phyloP scores from a whole-genome alignment of 2,329 filamentous ascomycete species.

The Biscogniauxia sp. region DNA sequence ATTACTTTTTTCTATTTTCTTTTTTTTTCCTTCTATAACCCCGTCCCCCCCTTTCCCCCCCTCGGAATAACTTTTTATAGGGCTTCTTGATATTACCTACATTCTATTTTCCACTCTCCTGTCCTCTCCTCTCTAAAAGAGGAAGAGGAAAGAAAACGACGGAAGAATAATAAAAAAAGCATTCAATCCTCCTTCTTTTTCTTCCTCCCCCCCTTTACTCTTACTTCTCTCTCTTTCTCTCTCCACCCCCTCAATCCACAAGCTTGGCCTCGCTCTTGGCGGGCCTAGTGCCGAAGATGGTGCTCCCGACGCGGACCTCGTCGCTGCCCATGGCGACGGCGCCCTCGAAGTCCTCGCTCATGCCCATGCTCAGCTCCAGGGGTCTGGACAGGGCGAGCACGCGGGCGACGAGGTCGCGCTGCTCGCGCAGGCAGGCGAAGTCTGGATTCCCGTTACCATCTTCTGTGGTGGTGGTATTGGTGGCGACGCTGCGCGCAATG shows the following conservation, averaged over 20 bases:
- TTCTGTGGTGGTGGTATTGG: too few species aligned
- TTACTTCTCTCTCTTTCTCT: background rate
- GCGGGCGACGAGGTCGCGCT: conserved; percentile 66
- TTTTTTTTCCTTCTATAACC: background rate
- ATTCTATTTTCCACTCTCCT: too few species aligned
- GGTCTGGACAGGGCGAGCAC: conserved; percentile 57
- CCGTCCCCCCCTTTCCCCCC: too few species aligned
- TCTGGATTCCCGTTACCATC: conserved; percentile 96
- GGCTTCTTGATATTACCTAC: too few species aligned
- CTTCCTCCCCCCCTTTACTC: background rate
- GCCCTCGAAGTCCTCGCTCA: conserved; percentile 94
- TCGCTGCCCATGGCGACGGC: conserved; percentile 80
- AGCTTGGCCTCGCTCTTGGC: conserved; percentile 76
- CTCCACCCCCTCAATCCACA: conserved; percentile 22
- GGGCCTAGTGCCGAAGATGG: conserved; percentile 85
- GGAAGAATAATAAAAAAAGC: too few species aligned
- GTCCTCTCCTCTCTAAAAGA: too few species aligned
- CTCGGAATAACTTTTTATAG: too few species aligned
- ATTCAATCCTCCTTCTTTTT: background rate
- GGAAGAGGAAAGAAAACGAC: background rate
- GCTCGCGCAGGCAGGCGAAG: conserved; percentile 67
- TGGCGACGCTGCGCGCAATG: conserved; percentile 77
- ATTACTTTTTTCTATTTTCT: too few species aligned
- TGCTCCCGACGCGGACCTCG: conserved; percentile 90
- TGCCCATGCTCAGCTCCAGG: conserved; percentile 94